Conservation (phyloP, 2,329 filamentous ascomycete species). For the Alternaria arbusti region DNA sequence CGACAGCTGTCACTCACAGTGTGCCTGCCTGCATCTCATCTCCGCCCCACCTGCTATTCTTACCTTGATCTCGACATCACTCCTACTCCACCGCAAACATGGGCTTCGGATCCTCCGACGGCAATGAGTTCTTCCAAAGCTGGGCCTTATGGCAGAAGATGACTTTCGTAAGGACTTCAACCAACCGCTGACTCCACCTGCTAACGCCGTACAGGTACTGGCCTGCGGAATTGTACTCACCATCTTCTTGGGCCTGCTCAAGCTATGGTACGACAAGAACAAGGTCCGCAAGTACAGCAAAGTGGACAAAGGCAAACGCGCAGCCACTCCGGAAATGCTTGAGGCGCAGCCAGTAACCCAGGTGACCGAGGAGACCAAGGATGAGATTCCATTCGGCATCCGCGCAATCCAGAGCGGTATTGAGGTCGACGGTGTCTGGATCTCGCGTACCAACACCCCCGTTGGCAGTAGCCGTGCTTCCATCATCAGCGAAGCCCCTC, state of each 20-base stretch:
- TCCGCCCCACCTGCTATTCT: constrained; percentile 26
- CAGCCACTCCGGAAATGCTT: constrained; percentile 65
- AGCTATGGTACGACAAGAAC: constrained; percentile 60
- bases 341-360: constrained; percentile 66
- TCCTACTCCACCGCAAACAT: constrained; percentile 23
- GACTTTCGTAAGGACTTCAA: constrained; percentile 73
- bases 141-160: constrained; percentile 91
- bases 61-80: constrained; percentile 21
- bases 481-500: constrained; percentile 34
- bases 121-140: constrained; percentile 51
- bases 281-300: constrained; percentile 52
- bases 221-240: constrained; percentile 73
- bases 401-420: constrained; percentile 83
- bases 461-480: constrained; percentile 46
- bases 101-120: constrained; percentile 33
- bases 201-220: constrained; percentile 66
- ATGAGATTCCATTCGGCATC: constrained; percentile 83
- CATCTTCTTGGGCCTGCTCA: constrained; percentile 70
- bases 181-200: neutral
- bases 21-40: constrained; percentile 21
- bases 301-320: constrained; percentile 44
- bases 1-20: constrained; percentile 11
- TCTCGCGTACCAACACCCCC: constrained; percentile 55
- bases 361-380: constrained; percentile 58
- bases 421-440: constrained; percentile 79